A percentile compares a stretch with the other conserved stretches of the same genome.
phyloP scores from a whole-genome alignment of 2,329 filamentous ascomycete genomes.

The Dothiorella sarmentorum region DNA sequence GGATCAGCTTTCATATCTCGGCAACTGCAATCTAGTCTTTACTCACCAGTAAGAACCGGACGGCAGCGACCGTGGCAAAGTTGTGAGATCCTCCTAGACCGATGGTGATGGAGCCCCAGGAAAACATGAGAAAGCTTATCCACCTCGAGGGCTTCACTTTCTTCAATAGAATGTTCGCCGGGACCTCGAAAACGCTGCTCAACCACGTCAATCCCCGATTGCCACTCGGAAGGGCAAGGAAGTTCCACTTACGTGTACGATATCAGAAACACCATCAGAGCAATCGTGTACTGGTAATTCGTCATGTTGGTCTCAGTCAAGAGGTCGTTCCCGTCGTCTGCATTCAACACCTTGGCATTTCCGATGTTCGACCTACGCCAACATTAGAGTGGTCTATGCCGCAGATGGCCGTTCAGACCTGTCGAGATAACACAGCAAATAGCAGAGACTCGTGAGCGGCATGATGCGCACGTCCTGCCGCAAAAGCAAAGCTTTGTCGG shows the following conservation, averaged over 20 bases:
- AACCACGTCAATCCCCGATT: background rate
- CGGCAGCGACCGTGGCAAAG: slow-evolving; percentile 40
- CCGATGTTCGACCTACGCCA: slow-evolving; percentile 34
- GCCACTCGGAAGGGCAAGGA: background rate
- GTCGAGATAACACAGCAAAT: slow-evolving; percentile 66
- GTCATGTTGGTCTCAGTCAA: slow-evolving; percentile 61
- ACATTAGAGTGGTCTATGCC: background rate
- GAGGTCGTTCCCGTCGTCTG: slow-evolving; percentile 58
- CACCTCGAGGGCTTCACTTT: slow-evolving; percentile 47
- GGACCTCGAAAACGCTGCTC: slow-evolving; percentile 42
- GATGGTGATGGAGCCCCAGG: slow-evolving; percentile 46
- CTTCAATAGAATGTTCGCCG: slow-evolving; percentile 61
- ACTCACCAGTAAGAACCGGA: slow-evolving; percentile 40
- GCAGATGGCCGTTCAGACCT: slow-evolving; percentile 27
- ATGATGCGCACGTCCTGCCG: slow-evolving; percentile 60
- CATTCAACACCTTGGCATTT: slow-evolving; percentile 60
- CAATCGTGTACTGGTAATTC: slow-evolving; percentile 49
- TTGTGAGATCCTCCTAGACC: slow-evolving; percentile 44
- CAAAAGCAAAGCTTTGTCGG: slow-evolving; percentile 14
- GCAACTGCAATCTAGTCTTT: slow-evolving; percentile 1
- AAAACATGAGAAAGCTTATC: slow-evolving; percentile 44
- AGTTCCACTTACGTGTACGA: slow-evolving; percentile 24
- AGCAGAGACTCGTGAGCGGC: slow-evolving; percentile 61
- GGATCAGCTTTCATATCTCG: background rate
- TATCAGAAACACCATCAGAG: slow-evolving; percentile 30